These are phyloP conservation scores for Pouteria glomerata DNA, from an alignment of 148 eudicot species.

Conservation along the genomic window DNA sequence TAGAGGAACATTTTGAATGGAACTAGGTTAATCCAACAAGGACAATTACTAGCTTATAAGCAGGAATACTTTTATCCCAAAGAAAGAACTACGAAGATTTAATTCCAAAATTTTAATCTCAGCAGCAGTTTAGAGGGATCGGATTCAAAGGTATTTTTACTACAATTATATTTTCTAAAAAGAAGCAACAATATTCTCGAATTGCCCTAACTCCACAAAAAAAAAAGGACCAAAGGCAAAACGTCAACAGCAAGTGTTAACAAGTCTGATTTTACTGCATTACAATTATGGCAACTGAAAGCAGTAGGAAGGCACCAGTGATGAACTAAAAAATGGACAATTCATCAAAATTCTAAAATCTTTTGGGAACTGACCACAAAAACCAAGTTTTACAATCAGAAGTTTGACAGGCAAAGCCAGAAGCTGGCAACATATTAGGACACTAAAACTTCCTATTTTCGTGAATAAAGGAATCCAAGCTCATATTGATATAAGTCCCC, in stretches of 20 bases:
- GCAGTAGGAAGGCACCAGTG: background rate
- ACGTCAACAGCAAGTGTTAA: too few species aligned
- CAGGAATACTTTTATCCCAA: background rate
- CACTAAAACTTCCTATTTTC: background rate
- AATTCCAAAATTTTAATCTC: background rate
- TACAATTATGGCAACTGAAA: background rate
- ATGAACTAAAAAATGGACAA: background rate
- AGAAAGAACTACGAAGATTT: background rate
- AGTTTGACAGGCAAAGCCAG: background rate
- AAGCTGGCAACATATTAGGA: background rate
- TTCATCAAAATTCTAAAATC: constrained; percentile 3
- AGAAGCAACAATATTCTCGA: too few species aligned
- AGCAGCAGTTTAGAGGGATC: background rate
- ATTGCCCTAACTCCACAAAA: too few species aligned
- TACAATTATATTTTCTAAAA: too few species aligned
- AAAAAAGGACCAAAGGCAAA: too few species aligned
- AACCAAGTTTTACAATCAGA: background rate
- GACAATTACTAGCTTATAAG: background rate
- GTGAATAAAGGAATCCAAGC: background rate
- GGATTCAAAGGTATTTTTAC: background rate
- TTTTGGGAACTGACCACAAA: background rate
- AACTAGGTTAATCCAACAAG: background rate
- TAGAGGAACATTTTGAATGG: background rate
- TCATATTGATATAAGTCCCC: background rate
- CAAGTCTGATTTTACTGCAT: background rate